phyloP scores from a whole-genome alignment of 805 yeast species.

The Candida fluviatilis region DNA sequence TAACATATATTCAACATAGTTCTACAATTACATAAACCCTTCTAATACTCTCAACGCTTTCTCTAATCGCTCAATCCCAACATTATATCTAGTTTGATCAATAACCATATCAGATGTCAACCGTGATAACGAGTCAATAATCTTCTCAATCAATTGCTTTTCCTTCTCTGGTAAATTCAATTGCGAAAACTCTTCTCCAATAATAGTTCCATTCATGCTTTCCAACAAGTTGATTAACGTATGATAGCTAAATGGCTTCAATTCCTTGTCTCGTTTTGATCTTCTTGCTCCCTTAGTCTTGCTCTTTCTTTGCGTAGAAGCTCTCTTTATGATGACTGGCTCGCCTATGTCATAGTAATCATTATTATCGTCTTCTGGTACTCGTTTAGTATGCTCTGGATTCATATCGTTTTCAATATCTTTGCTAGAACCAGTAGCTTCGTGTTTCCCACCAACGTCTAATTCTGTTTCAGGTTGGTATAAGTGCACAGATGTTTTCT shows the following conservation, averaged over 20 bases:
- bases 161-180: slow-evolving; percentile 73
- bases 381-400: too few relatives aligned
- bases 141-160: slow-evolving; percentile 74
- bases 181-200: slow-evolving; percentile 69
- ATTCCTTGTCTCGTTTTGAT: slow-evolving; percentile 9
- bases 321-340: slow-evolving; percentile 28
- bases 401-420: too few relatives aligned
- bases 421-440: too few relatives aligned
- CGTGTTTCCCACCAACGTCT: too few relatives aligned
- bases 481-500: not conserved
- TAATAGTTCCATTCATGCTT: slow-evolving; percentile 57
- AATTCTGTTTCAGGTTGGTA: not conserved
- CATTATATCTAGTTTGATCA: slow-evolving; percentile 75
- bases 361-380: slow-evolving; percentile 16
- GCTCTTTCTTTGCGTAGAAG: slow-evolving; percentile 19
- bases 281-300: slow-evolving; percentile 6
- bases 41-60: slow-evolving; percentile 83
- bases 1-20: not conserved
- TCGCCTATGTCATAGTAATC: slow-evolving; percentile 37
- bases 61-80: slow-evolving; percentile 74
- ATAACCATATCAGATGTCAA: slow-evolving; percentile 87
- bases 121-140: slow-evolving; percentile 79
- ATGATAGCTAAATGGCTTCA: slow-evolving; percentile 37
- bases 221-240: slow-evolving; percentile 50
- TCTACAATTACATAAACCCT: slow-evolving; percentile 52